Evolutionary conservation across 179 eudicot genomes (phyloP), one percentile per base, ranked within the genome.

Genomic region (Drosera spatulata): DNA sequence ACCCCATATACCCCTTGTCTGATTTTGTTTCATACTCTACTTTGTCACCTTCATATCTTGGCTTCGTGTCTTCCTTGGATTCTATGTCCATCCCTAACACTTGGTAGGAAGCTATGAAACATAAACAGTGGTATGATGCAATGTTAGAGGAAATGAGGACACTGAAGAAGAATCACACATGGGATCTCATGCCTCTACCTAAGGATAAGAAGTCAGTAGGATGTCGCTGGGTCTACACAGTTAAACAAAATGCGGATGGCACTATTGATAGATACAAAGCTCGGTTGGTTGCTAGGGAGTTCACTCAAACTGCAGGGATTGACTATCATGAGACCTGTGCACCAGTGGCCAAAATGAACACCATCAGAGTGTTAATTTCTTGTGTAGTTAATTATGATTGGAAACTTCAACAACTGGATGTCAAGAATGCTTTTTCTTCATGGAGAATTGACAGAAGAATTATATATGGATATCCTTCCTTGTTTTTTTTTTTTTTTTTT

Each of bases 181-280:
- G n/a, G 33, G 33, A 22, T 22, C 33, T 22, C 33, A 22, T 11
- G 4, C 12, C 4, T 10, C 12, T 50, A 10, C n/a, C 53, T 4
- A 14, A 50, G 12, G 53, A 3, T 4, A 50, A 50, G 10, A 2
- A 3, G 53, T 4, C 53, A 50, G 53, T 50, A 10, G 3, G 53
- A 10, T 50, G 53, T 10, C 0, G 12, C 5, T 14, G 22, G 53
- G 53, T 50, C 5, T 50, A 7, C 10, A 50, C 53, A 50, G 10
- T 50, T 5, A 50, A 50, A n/a, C 12, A 3, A 4, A 50, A 22
- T 22, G 33, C 33, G 33, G 33, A 50, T 50, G 53, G 53, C 8
- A 50, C 12, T 50, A n/a, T 50, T 9, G 53, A 54, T 5, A 54
- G 57, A 54, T 54, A 54, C 57, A 54, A 54, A 37, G 4, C 38